Conservation (phyloP, 768 basidiomycete genomes). For the Hericium coralloides region DNA sequence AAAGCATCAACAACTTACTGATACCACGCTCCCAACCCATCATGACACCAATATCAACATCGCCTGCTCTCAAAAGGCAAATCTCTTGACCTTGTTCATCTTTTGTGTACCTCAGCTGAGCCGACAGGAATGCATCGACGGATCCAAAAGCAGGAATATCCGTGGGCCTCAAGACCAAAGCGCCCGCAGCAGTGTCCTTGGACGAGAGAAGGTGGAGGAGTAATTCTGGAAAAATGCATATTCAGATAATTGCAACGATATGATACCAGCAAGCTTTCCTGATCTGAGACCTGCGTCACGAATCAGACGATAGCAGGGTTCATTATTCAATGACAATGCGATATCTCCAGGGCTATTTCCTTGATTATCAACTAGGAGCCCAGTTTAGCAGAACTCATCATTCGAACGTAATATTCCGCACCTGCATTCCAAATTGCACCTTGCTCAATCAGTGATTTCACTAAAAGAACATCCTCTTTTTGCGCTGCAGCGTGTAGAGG, state of each 20-base stretch:
- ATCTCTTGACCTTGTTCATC: constrained; percentile 78
- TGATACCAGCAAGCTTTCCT: constrained; percentile 40
- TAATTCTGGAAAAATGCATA: constrained; percentile 40
- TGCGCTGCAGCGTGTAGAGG: constrained; percentile 84
- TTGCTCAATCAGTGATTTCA: constrained; percentile 58
- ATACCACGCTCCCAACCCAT: constrained; percentile 96
- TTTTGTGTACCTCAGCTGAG: constrained; percentile 54
- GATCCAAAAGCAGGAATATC: constrained; percentile 56
- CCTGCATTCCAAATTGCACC: constrained; percentile 93
- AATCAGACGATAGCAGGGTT: constrained; percentile 63
- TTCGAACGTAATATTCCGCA: constrained; percentile 20
- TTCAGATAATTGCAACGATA: constrained; percentile 1
- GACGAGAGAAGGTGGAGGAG: constrained; percentile 54
- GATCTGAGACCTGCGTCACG: constrained; percentile 90
- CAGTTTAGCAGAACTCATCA: neutral
- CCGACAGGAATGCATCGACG: constrained; percentile 60
- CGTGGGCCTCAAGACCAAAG: constrained; percentile 35
- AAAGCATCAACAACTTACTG: constrained; percentile 35
- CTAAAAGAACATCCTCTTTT: constrained; percentile 52
- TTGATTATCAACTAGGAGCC: constrained; percentile 55
- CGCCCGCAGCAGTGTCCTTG: constrained; percentile 23
- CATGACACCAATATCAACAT: constrained; percentile 89
- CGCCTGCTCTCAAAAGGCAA: constrained; percentile 56
- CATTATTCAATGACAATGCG: constrained; percentile 77
- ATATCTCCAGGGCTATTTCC: constrained; percentile 86